A percentile compares a stretch with the other conserved stretches of the same genome.
Conservation (phyloP, 306 rosid species). For the Trichosanthes cucumerina region DNA sequence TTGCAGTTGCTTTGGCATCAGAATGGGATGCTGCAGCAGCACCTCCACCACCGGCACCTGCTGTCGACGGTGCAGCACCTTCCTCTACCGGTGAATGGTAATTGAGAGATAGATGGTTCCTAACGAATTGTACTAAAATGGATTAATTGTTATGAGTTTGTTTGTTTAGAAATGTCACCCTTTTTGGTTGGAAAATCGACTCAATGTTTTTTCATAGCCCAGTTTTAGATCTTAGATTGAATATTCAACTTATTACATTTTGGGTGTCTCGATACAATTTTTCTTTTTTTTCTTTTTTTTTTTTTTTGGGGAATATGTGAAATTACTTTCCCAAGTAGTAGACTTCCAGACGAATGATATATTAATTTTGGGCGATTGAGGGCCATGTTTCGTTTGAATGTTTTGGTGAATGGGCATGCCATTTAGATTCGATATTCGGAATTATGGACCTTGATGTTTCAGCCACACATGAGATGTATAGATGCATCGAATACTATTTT, state of each 20-base stretch:
- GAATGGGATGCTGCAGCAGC: constrained; percentile 29
- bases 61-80: constrained; percentile 10
- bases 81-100: constrained; percentile 17
- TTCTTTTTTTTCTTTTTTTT: neutral
- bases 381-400: too few relatives aligned
- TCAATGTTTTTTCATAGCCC: neutral
- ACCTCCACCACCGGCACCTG: constrained; percentile 8
- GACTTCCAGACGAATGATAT: too few relatives aligned
- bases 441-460: too few relatives aligned
- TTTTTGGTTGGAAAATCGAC: neutral
- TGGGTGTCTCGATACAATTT: neutral
- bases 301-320: neutral
- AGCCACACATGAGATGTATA: too few relatives aligned
- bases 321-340: neutral
- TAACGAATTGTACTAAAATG: neutral
- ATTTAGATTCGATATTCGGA: too few relatives aligned
- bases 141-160: neutral
- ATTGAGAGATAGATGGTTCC: neutral
- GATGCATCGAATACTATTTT: too few relatives aligned
- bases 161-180: neutral
- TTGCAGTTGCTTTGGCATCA: neutral
- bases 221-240: neutral
- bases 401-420: too few relatives aligned
- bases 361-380: too few relatives aligned
- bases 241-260: neutral